Conservation (phyloP, 1,139 yeast species). For the Debaryomyces udenii region DNA sequence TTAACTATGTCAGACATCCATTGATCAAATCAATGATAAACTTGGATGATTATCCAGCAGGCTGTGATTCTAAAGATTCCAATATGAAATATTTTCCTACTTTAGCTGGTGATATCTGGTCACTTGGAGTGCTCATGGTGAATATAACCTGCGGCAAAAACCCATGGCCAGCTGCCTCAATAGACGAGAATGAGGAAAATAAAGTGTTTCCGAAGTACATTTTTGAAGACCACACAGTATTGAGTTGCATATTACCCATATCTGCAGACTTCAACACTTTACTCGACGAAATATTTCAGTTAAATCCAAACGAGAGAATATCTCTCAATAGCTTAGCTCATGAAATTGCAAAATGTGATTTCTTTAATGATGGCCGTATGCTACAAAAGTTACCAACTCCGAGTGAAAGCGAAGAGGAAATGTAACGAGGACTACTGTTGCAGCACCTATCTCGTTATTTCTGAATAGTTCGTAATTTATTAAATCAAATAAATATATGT, state of each 20-base stretch:
- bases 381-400: slow-evolving; percentile 6
- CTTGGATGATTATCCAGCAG: slow-evolving; percentile 26
- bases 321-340: slow-evolving; percentile 49
- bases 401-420: slow-evolving; percentile 5
- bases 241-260: slow-evolving; percentile 61
- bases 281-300: slow-evolving; percentile 55
- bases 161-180: slow-evolving; percentile 87
- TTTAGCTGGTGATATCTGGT: slow-evolving; percentile 84
- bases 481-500: too few species aligned
- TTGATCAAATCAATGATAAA: slow-evolving; percentile 33
- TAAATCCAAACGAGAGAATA: slow-evolving; percentile 68
- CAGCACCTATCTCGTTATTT: too few species aligned
- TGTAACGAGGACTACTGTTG: too few species aligned
- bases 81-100: slow-evolving; percentile 57
- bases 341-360: slow-evolving; percentile 43
- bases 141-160: slow-evolving; percentile 83
- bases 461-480: too few species aligned
- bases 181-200: slow-evolving; percentile 55
- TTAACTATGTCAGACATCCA: slow-evolving; percentile 43
- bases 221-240: slow-evolving; percentile 30
- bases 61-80: slow-evolving; percentile 19
- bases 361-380: slow-evolving; percentile 31
- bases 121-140: slow-evolving; percentile 77
- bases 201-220: slow-evolving; percentile 55
- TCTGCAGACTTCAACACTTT: slow-evolving; percentile 61